Evolutionary conservation across 1,139 yeast species (phyloP).

Genomic region (Blastobotrys petasosporus): DNA sequence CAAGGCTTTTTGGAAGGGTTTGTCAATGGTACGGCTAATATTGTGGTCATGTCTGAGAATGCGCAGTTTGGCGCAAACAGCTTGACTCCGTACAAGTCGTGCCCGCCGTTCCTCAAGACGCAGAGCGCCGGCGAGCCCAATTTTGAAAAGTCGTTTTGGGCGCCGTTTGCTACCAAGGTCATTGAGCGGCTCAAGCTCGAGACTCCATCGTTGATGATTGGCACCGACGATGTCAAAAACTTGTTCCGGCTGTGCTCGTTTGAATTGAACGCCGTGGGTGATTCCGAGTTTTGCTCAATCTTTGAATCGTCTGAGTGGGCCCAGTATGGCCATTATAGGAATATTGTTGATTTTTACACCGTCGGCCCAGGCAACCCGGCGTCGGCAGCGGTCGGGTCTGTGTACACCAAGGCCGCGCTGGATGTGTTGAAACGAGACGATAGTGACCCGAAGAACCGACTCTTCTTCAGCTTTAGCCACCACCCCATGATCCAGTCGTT

Average conservation of each 20-base stretch:
- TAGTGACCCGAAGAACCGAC: slow-evolving; percentile 14
- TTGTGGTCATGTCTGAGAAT: slow-evolving; percentile 8
- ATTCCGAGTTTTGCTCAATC: slow-evolving; percentile 46
- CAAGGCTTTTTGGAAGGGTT: slow-evolving; percentile 13
- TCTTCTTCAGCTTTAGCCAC: slow-evolving; percentile 44
- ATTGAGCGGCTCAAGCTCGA: slow-evolving; percentile 10
- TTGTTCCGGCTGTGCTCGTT: slow-evolving; percentile 47
- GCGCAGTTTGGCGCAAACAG: slow-evolving; percentile 12
- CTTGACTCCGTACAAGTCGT: slow-evolving; percentile 12
- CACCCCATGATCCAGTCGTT: slow-evolving; percentile 47
- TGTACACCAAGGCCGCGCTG: slow-evolving; percentile 45
- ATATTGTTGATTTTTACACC: slow-evolving; percentile 42
- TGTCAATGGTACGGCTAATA: slow-evolving; percentile 2
- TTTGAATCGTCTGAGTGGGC: slow-evolving; percentile 48
- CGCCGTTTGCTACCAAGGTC: slow-evolving; percentile 3
- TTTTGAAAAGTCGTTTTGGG: not conserved
- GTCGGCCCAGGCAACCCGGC: slow-evolving; percentile 46
- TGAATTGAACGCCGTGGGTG: slow-evolving; percentile 47
- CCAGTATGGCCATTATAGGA: slow-evolving; percentile 41
- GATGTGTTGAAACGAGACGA: slow-evolving; percentile 40
- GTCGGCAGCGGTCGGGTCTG: slow-evolving; percentile 43
- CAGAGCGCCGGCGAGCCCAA: slow-evolving; percentile 7
- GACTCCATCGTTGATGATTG: not conserved
- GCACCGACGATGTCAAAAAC: slow-evolving; percentile 11
- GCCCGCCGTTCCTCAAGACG: slow-evolving; percentile 5